These are phyloP conservation scores for Podila horticola DNA, from an alignment of 192 early-diverging fungal genomes.

Conservation along the genomic window DNA sequence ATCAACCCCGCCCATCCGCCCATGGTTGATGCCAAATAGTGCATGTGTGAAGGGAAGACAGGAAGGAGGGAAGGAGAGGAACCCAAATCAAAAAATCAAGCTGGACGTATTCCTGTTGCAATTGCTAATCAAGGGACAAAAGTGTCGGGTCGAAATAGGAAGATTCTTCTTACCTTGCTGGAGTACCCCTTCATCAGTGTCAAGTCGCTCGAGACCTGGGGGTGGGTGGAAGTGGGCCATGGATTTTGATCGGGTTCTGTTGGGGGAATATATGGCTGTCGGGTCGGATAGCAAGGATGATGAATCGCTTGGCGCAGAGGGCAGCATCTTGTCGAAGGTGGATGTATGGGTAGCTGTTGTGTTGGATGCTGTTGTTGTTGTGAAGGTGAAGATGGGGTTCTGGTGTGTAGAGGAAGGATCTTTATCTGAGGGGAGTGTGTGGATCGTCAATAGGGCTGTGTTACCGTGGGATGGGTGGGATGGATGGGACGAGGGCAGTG, in stretches of 20 bases:
- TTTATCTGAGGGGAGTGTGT: no score
- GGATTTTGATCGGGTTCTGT: conserved; percentile 36
- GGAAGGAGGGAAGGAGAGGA: background rate
- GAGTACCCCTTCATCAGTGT: background rate
- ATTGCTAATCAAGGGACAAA: background rate
- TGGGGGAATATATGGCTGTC: conserved; percentile 11
- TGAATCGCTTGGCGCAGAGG: background rate
- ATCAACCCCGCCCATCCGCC: background rate
- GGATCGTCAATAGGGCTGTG: no score
- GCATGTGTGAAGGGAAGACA: background rate
- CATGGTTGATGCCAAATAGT: background rate
- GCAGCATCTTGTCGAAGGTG: background rate
- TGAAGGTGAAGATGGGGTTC: background rate
- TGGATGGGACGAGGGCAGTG: no score
- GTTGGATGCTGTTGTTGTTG: background rate
- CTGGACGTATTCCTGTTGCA: background rate
- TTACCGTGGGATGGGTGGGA: no score
- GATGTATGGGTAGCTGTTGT: background rate
- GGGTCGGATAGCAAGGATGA: background rate
- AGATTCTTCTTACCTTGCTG: background rate
- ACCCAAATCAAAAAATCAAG: conserved; percentile 2
- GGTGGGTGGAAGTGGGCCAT: conserved; percentile 33
- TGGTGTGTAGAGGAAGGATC: background rate
- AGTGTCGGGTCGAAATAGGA: background rate
- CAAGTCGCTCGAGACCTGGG: conserved; percentile 1